These are phyloP conservation scores for Crassisporium funariophilum DNA, from an alignment of 768 basidiomycete species.

Conservation along the genomic window DNA sequence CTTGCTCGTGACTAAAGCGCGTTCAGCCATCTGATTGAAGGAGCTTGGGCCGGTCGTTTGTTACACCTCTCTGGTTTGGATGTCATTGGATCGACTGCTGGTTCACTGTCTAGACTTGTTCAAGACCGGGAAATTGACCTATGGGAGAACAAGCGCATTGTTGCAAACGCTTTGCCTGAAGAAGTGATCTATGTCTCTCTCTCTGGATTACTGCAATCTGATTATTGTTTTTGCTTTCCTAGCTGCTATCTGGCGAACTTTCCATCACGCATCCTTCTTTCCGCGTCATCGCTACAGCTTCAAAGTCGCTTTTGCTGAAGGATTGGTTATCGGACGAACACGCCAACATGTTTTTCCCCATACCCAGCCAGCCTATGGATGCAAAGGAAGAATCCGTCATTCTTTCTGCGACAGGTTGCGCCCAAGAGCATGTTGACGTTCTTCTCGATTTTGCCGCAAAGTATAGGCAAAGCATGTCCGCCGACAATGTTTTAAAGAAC, in stretches of 20 bases:
- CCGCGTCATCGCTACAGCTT: constrained; percentile 62
- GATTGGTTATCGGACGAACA: constrained; percentile 71
- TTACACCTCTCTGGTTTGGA: constrained; percentile 64
- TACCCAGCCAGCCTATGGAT: constrained; percentile 64
- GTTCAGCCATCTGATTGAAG: constrained; percentile 45
- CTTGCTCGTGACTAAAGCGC: neutral
- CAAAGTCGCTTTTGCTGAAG: constrained; percentile 63
- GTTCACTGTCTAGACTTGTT: constrained; percentile 57
- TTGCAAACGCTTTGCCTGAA: constrained; percentile 44
- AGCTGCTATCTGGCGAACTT: constrained; percentile 38
- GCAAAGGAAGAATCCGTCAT: constrained; percentile 49
- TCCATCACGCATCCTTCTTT: constrained; percentile 58
- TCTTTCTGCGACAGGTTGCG: constrained; percentile 54
- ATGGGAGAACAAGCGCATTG: constrained; percentile 65
- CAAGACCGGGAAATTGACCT: constrained; percentile 67
- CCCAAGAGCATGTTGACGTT: constrained; percentile 32
- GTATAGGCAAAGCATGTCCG: constrained; percentile 56
- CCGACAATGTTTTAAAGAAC: constrained; percentile 60
- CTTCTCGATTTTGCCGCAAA: constrained; percentile 58
- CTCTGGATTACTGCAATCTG: neutral
- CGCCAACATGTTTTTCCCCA: constrained; percentile 69
- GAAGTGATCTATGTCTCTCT: constrained; percentile 36
- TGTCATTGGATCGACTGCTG: constrained; percentile 66
- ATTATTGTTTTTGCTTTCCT: neutral
- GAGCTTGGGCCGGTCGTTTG: constrained; percentile 56